Evolutionary conservation across 495 filamentous ascomycete genomes (phyloP).

Genomic region (Glonium stellatum): DNA sequence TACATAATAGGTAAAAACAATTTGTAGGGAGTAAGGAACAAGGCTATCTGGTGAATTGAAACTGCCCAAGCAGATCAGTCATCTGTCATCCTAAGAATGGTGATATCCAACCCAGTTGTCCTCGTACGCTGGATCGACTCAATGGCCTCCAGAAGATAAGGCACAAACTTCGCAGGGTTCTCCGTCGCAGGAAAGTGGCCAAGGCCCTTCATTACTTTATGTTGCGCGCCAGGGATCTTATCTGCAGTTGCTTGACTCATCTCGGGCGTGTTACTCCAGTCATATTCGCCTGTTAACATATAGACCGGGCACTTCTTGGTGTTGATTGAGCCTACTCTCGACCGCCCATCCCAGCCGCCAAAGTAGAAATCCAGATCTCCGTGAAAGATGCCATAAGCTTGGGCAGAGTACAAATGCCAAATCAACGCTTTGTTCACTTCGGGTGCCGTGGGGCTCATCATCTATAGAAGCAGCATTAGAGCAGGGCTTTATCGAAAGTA

Average conservation of each 20-base stretch:
- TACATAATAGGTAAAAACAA: no score
- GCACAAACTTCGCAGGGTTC: slow-evolving; percentile 22
- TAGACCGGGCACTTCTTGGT: slow-evolving; percentile 40
- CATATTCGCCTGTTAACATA: slow-evolving; percentile 42
- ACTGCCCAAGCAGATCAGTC: no score
- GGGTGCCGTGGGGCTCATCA: slow-evolving; percentile 38
- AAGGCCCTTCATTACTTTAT: slow-evolving; percentile 36
- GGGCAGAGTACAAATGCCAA: slow-evolving; percentile 39
- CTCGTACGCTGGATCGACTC: slow-evolving; percentile 11
- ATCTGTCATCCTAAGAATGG: no score
- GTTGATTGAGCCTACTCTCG: slow-evolving; percentile 35
- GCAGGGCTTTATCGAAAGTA: not conserved
- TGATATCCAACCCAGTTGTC: no score
- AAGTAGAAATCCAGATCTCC: slow-evolving; percentile 43
- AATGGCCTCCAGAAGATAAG: slow-evolving; percentile 21
- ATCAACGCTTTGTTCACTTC: slow-evolving; percentile 36
- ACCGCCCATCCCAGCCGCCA: slow-evolving; percentile 39
- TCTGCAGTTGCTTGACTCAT: slow-evolving; percentile 37
- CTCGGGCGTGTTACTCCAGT: slow-evolving; percentile 39
- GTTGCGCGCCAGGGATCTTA: slow-evolving; percentile 38
- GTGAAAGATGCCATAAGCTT: slow-evolving; percentile 43
- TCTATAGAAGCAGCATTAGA: slow-evolving; percentile 6
- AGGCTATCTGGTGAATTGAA: no score
- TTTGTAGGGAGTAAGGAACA: no score
- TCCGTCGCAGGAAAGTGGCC: slow-evolving; percentile 29